Percentiles rank a stretch among this genome's conserved stretches.
Conservation (phyloP, 176 grass and related monocot genomes). For the Lolium rigidum region DNA sequence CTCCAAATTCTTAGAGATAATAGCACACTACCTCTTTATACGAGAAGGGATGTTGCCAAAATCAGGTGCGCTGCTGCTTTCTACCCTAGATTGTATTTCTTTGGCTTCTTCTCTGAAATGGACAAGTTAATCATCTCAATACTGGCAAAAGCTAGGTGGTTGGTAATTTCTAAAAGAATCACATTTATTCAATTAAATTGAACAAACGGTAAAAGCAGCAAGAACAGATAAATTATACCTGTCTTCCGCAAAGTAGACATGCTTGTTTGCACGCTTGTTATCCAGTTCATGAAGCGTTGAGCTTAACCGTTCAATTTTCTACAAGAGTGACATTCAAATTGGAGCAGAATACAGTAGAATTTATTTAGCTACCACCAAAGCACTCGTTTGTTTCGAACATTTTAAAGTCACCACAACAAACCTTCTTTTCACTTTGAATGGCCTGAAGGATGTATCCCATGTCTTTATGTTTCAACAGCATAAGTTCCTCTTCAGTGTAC, state of each 20-base stretch:
- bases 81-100: conserved; percentile 73
- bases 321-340: conserved; percentile 26
- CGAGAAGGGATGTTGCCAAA: conserved; percentile 59
- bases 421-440: conserved; percentile 92
- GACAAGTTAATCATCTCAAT: conserved; percentile 33
- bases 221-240: conserved; percentile 68
- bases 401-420: conserved; percentile 28
- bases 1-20: conserved; percentile 8
- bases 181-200: too few relatives aligned
- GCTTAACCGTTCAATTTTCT: conserved; percentile 91
- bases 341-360: not conserved
- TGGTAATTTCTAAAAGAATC: not conserved
- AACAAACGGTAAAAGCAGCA: too few relatives aligned
- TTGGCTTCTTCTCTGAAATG: conserved; percentile 80
- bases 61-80: conserved; percentile 49
- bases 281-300: conserved; percentile 81
- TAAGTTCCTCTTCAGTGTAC: conserved; percentile 77
- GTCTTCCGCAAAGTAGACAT: conserved; percentile 88
- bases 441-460: conserved; percentile 83
- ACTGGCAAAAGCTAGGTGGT: not conserved
- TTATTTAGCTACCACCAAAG: not conserved
- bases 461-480: conserved; percentile 94
- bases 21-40: conserved; percentile 72
- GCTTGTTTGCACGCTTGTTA: conserved; percentile 69
- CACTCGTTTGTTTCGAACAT: conserved; percentile 8